Conservation (phyloP, 495 filamentous ascomycete genomes). For the Penicilliopsis zonata region DNA sequence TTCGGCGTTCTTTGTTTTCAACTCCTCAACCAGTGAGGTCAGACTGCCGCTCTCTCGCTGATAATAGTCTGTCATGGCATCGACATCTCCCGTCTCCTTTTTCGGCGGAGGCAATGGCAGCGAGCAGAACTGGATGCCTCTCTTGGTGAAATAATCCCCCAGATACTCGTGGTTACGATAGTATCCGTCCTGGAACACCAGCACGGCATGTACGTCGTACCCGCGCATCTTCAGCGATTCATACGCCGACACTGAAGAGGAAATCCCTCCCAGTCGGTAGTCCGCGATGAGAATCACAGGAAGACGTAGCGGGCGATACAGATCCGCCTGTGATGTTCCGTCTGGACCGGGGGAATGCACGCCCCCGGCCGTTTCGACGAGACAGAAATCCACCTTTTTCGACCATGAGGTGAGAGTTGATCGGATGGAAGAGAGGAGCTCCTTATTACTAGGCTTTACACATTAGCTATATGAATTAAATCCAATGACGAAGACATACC, state of each 20-base stretch:
- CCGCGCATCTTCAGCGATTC: slow-evolving; percentile 62
- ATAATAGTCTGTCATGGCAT: slow-evolving; percentile 50
- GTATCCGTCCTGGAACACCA: slow-evolving; percentile 47
- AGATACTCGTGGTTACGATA: slow-evolving; percentile 59
- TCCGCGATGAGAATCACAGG: slow-evolving; percentile 66
- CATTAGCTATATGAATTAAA: too few species aligned
- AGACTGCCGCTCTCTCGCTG: slow-evolving; percentile 14
- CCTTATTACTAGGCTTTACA: too few species aligned
- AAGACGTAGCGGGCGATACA: slow-evolving; percentile 57
- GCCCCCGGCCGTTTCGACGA: slow-evolving; percentile 70
- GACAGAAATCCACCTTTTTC: slow-evolving; percentile 25
- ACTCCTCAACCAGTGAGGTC: slow-evolving; percentile 29
- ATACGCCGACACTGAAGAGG: slow-evolving; percentile 59
- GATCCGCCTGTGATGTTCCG: slow-evolving; percentile 62
- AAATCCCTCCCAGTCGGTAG: slow-evolving; percentile 60
- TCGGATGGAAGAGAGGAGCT: slow-evolving; percentile 34
- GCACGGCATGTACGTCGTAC: slow-evolving; percentile 56
- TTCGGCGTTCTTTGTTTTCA: slow-evolving; percentile 32
- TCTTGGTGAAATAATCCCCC: slow-evolving; percentile 44
- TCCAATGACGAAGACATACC: too few species aligned
- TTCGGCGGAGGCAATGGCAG: slow-evolving; percentile 40
- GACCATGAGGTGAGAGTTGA: slow-evolving; percentile 32
- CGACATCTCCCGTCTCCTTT: slow-evolving; percentile 12
- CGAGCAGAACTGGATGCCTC: slow-evolving; percentile 40
- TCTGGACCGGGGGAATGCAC: slow-evolving; percentile 62